Percentiles rank a stretch among this genome's conserved stretches.
These are phyloP conservation scores for Globisporangium paroecandrum DNA, from an alignment of 352 stramenopile genomes.

Conservation along the genomic window DNA sequence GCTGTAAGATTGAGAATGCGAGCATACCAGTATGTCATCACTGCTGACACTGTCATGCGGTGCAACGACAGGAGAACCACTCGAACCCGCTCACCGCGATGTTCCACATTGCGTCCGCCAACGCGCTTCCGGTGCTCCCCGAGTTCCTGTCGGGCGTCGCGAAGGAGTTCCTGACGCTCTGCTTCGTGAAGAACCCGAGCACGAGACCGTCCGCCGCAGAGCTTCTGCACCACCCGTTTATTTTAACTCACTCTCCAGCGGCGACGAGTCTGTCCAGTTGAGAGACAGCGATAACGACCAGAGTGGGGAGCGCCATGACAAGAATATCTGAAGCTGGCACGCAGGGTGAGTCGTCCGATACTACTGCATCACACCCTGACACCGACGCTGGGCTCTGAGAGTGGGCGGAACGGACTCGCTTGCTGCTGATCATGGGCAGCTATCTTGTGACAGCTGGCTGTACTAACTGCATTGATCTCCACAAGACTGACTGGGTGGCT, in stretches of 20 bases:
- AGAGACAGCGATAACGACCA: not conserved
- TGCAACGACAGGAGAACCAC: slow-evolving; percentile 44
- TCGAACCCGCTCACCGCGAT: slow-evolving; percentile 78
- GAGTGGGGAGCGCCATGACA: not conserved
- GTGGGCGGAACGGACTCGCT: not conserved
- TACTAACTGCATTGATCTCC: not conserved
- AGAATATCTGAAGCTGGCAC: not conserved
- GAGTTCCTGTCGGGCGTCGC: slow-evolving; percentile 32
- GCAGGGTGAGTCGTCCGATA: not conserved
- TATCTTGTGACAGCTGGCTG: not conserved
- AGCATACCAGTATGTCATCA: not conserved
- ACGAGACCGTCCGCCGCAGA: slow-evolving; percentile 79
- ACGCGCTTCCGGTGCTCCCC: slow-evolving; percentile 48
- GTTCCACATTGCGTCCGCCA: slow-evolving; percentile 77
- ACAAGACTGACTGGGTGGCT: not conserved
- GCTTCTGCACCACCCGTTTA: slow-evolving; percentile 72
- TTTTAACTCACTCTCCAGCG: not conserved
- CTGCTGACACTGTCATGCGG: not conserved
- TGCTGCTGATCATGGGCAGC: not conserved
- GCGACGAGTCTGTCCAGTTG: slow-evolving; percentile 8
- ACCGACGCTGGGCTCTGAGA: not conserved
- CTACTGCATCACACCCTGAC: not conserved
- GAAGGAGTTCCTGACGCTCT: slow-evolving; percentile 46
- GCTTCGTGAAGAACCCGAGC: slow-evolving; percentile 59
- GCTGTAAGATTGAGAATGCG: not conserved